Evolutionary conservation across 2,329 filamentous ascomycete species (phyloP), one percentile per base, ranked within the genome.

Genomic region (Coniochaeta hoffmannii): DNA sequence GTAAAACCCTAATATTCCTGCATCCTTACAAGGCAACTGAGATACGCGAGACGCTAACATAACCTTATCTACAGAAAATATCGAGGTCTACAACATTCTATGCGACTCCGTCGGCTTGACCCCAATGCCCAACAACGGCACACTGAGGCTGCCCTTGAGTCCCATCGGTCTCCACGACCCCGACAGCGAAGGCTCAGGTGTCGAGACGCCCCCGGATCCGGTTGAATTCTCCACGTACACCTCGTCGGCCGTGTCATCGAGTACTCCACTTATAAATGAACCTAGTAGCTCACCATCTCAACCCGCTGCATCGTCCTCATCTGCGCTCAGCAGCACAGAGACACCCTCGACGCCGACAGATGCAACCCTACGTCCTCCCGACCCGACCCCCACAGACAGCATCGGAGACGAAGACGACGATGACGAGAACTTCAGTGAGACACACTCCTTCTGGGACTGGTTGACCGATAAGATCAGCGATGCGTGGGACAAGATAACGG

Each of bases 1-100:
- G 88, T 81, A n/a, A 8, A 26, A 26, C 54, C 19, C 36, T 41
- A 15, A 41, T n/a, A n/a, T n/a, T n/a, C n/a, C n/a, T n/a, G n/a
- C n/a, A n/a, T n/a, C n/a, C n/a, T n/a, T n/a, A n/a, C n/a, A n/a
- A n/a, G n/a, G n/a, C n/a, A n/a, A n/a, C 36, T 15, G 15, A 8
- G 7, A 41, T 32, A 12, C 30, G 12, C 12, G 30, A 32, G 30
- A 8, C 30, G 36, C n/a, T n/a, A n/a, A 41, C 36, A 2, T 53
- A 67, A 71, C 66, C 7, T 32, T 7, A 24, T 5, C 22, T n/a
- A 24, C 63, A 93, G 89, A 97, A 81, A 97, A 97, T 61, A 92
- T 84, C 57, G 89, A 97, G 65, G 88, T 97, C 9, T 97, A 97
- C 73, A 96, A 96, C 65, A 89, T 97, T 59, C 72, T 97, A 46